Evolutionary conservation across 2,329 filamentous ascomycete genomes (phyloP).

Genomic region (Alternaria arbusti): DNA sequence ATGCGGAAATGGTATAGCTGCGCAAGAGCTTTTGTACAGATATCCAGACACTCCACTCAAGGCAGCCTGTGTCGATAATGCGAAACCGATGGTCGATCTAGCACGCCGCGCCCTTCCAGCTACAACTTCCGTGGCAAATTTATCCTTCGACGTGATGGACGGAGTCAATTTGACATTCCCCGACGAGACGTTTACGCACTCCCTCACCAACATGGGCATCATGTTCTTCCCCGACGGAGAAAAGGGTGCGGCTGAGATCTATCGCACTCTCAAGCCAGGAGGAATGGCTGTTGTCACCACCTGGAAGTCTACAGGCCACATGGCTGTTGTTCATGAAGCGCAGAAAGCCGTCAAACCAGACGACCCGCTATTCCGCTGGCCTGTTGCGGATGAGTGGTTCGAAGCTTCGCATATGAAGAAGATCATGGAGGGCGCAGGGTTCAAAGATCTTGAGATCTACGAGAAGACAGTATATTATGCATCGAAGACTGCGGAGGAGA

Average conservation of each 20-base stretch:
- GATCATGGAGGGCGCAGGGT: constrained; percentile 8
- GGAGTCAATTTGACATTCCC: constrained; percentile 21
- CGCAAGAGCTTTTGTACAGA: constrained; percentile 21
- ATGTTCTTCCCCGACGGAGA: constrained; percentile 42
- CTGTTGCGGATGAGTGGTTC: constrained; percentile 21
- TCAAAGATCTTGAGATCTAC: constrained; percentile 7
- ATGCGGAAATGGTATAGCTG: constrained; percentile 31
- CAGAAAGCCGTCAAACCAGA: constrained; percentile 10
- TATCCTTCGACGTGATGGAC: constrained; percentile 3
- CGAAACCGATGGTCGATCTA: constrained; percentile 14
- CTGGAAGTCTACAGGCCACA: constrained; percentile 17
- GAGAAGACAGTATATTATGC: constrained; percentile 14
- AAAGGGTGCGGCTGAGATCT: constrained; percentile 35
- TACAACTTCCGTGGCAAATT: not conserved
- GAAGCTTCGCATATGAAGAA: constrained; percentile 6
- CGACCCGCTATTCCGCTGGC: constrained; percentile 11
- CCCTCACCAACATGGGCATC: constrained; percentile 50
- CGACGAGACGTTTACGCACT: constrained; percentile 45
- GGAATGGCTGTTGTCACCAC: constrained; percentile 43
- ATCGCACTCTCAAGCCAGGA: constrained; percentile 45
- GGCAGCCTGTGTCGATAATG: constrained; percentile 16
- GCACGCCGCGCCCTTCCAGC: constrained; percentile 1
- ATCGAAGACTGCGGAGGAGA: constrained; percentile 3
- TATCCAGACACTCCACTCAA: not conserved
- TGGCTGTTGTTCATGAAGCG: constrained; percentile 5